A percentile compares a stretch with the other conserved stretches of the same genome.
These are phyloP conservation scores for Aspergillus kassunensis DNA, from an alignment of 495 filamentous ascomycete species.

Conservation along the genomic window DNA sequence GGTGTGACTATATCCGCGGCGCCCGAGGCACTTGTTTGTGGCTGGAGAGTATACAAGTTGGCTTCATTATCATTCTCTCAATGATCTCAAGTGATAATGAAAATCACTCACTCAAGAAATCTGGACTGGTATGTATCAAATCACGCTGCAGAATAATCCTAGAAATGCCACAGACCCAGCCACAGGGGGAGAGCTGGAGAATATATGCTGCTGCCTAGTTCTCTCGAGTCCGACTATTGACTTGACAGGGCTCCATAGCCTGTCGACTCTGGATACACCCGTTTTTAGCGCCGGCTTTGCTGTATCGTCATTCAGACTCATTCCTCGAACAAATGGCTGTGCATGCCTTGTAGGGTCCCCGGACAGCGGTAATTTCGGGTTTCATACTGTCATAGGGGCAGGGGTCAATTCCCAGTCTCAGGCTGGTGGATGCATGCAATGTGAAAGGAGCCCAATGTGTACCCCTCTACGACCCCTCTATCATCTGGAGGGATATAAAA, in stretches of 20 bases:
- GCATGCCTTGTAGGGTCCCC: not conserved
- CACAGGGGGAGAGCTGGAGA: not conserved
- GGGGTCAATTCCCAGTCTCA: too few relatives aligned
- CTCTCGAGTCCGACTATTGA: conserved; percentile 15
- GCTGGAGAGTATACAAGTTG: too few relatives aligned
- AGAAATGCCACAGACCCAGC: not conserved
- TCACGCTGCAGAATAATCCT: not conserved
- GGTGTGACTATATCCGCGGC: too few relatives aligned
- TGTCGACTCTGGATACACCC: conserved; percentile 6
- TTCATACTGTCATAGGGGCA: not conserved
- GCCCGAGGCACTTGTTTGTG: too few relatives aligned
- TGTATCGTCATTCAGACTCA: not conserved
- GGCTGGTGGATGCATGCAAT: too few relatives aligned
- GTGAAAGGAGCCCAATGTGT: not conserved
- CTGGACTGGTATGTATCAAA: not conserved
- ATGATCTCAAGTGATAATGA: not conserved
- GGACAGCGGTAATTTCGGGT: not conserved
- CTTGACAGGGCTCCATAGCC: too few relatives aligned
- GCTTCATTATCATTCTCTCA: too few relatives aligned
- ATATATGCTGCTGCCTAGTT: conserved; percentile 17
- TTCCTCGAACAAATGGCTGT: conserved; percentile 2
- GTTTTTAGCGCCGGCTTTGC: conserved; percentile 9
- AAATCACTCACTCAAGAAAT: not conserved
- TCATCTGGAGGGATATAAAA: not conserved
- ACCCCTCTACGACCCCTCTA: not conserved